These are phyloP conservation scores for Chaetomium globosum DNA, from an alignment of 2,329 filamentous ascomycete genomes.

Conservation along the genomic window DNA sequence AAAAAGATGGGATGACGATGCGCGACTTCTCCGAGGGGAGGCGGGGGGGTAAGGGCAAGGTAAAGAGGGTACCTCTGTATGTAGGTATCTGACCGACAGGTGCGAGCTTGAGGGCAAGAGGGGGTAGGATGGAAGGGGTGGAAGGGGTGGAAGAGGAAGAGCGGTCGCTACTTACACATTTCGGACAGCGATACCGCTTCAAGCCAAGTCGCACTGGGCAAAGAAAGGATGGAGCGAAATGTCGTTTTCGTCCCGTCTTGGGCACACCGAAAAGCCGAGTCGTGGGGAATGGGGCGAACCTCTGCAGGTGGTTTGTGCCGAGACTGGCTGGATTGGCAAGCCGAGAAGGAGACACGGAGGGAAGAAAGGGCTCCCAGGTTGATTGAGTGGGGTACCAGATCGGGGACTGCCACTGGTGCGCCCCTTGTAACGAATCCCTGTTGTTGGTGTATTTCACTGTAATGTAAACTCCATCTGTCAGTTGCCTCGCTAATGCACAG, in stretches of 20 bases:
- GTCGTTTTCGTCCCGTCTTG: slow-evolving; percentile 12
- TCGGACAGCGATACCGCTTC: slow-evolving; percentile 1
- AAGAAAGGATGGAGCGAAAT: slow-evolving; percentile 6
- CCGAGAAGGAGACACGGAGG: background rate
- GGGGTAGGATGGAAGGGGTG: background rate
- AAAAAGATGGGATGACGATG: background rate
- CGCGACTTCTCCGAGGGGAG: background rate
- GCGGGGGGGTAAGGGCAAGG: background rate
- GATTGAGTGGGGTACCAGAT: slow-evolving; percentile 13
- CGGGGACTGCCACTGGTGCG: slow-evolving; percentile 9
- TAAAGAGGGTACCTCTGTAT: too few relatives aligned
- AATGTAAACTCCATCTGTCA: background rate
- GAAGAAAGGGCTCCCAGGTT: slow-evolving; percentile 12
- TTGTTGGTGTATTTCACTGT: background rate
- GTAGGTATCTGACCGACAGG: background rate
- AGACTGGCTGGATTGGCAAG: slow-evolving; percentile 7
- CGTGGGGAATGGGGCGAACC: slow-evolving; percentile 18
- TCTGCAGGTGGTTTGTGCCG: slow-evolving; percentile 1
- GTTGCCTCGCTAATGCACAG: background rate
- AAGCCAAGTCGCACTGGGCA: slow-evolving; percentile 13
- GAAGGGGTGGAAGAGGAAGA: background rate
- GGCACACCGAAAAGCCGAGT: slow-evolving; percentile 9
- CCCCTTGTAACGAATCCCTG: slow-evolving; percentile 4
- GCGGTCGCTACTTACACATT: slow-evolving; percentile 27
- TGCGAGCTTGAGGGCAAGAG: background rate